Base-by-base conservation (phyloP, 2,329 filamentous ascomycete genomes). In the Neophaeococcomyces mojaviensis region DNA sequence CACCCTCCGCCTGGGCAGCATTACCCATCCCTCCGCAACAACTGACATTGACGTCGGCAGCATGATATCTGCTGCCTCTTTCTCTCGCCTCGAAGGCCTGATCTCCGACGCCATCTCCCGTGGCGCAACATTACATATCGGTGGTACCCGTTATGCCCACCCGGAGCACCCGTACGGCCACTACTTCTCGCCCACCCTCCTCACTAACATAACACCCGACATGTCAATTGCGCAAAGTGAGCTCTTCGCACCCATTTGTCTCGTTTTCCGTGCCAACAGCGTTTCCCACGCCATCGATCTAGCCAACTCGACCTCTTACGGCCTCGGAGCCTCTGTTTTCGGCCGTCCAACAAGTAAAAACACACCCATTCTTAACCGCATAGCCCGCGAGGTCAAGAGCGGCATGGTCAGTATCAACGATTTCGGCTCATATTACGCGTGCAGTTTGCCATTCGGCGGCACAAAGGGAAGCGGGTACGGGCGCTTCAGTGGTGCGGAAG, bases 371-470 rank as follows among this genome's bases (percentile, higher is more conserved):
- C 22, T 39, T 2, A 22, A 19, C 6, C 31, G 19, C 3, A 36
- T 44, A n/a, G 79, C 90, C 1, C 67, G 67, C 16, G 78, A 79
- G 19, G 74, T 96, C 42, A 79, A 83, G 51, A 81, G 85, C 0
- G 92, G 92, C 36, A 96, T 95, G 85, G 86, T 97, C 0, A 81
- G 88, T 19, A 79, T 98, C 56, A 98, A 98, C 63, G 92, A 98
- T 68, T 98, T 98, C 60, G 92, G 83, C 16, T 84, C 81, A 22
- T 96, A 82, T 65, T 98, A 98, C 62, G 88, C 90, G 43, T 89
- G 94, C 6, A 88, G 95, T 66, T 69, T 98, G 32, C 92, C 92
- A 0, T 98, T 98, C 65, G 92, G 92, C 31, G 92, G 89, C 44
- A 44, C 50, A 28, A 81, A 79, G 48, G 90, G 88, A 1, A 94